Percentiles rank a stretch among this genome's conserved stretches.
Evolutionary conservation across 768 basidiomycete species (phyloP).

Genomic region (Mycena capillaripes): DNA sequence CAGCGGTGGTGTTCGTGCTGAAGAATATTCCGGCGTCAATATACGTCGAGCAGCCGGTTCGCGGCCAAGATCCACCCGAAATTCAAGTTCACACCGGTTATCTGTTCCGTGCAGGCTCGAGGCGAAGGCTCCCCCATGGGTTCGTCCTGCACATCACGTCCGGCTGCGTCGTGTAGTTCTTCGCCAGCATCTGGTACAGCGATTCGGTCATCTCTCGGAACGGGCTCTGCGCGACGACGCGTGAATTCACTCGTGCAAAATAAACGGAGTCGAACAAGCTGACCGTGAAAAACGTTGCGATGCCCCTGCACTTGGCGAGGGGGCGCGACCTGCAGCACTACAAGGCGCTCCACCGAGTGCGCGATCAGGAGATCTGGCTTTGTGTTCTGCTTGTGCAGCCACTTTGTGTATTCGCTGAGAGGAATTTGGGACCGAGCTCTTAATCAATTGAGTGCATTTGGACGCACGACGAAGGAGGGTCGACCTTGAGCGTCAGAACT

Average conservation of each 20-base stretch:
- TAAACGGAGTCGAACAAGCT: neutral
- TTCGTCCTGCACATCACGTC: conserved; percentile 4
- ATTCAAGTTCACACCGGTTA: conserved; percentile 9
- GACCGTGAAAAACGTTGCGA: conserved; percentile 18
- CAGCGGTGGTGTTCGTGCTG: no score
- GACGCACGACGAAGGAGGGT: neutral
- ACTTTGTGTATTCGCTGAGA: conserved; percentile 13
- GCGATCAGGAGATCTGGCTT: conserved; percentile 12
- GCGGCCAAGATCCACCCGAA: conserved; percentile 20
- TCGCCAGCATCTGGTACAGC: neutral
- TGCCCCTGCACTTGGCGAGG: conserved; percentile 17
- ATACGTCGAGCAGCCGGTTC: neutral
- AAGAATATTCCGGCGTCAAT: neutral
- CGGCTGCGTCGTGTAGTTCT: conserved; percentile 6
- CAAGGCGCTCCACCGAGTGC: conserved; percentile 15
- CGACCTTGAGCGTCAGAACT: neutral
- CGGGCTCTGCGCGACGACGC: conserved; percentile 9
- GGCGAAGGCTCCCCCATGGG: conserved; percentile 20
- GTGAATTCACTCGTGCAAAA: neutral
- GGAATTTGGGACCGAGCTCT: neutral
- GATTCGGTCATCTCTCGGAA: conserved; percentile 16
- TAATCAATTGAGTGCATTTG: no score
- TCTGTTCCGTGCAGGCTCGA: conserved; percentile 8
- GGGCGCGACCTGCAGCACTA: conserved; percentile 14
- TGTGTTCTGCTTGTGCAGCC: conserved; percentile 13